phyloP scores from a whole-genome alignment of 2,329 filamentous ascomycete species.

The Ascochyta clinopodiicola region DNA sequence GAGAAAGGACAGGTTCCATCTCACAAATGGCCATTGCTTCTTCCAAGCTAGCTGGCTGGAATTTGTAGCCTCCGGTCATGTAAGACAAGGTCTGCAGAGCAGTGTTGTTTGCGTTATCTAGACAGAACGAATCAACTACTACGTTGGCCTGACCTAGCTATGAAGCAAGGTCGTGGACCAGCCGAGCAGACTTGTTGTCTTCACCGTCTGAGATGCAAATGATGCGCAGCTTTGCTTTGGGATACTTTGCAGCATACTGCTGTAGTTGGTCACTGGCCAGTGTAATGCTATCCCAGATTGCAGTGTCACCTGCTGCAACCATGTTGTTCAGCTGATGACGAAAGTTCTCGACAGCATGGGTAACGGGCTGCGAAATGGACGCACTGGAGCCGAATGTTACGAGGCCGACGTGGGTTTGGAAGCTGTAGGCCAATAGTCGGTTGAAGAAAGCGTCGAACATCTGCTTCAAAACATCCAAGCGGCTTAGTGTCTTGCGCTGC shows the following conservation, averaged over 20 bases:
- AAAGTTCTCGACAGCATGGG: conserved; percentile 48
- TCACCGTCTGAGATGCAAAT: conserved; percentile 48
- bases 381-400: conserved; percentile 42
- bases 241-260: conserved; percentile 38
- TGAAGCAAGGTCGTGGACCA: conserved; percentile 28
- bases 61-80: conserved; percentile 46
- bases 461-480: conserved; percentile 47
- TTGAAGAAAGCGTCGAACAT: conserved; percentile 50
- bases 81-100: conserved; percentile 40
- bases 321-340: conserved; percentile 41
- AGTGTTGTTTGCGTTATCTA: conserved; percentile 37
- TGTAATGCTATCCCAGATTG: conserved; percentile 46
- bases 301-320: conserved; percentile 41
- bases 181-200: conserved; percentile 42
- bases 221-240: conserved; percentile 46
- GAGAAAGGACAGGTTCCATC: conserved; percentile 47
- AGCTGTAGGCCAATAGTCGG: conserved; percentile 47
- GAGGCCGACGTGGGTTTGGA: conserved; percentile 46
- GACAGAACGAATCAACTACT: conserved; percentile 45
- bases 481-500: conserved; percentile 12
- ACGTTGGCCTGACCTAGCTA: conserved; percentile 32
- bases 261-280: conserved; percentile 43
- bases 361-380: conserved; percentile 35
- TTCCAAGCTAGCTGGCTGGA: conserved; percentile 43
- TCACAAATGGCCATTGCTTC: conserved; percentile 48